Evolutionary conservation across 495 filamentous ascomycete species (phyloP).

Genomic region (Penicillium subrubescens): DNA sequence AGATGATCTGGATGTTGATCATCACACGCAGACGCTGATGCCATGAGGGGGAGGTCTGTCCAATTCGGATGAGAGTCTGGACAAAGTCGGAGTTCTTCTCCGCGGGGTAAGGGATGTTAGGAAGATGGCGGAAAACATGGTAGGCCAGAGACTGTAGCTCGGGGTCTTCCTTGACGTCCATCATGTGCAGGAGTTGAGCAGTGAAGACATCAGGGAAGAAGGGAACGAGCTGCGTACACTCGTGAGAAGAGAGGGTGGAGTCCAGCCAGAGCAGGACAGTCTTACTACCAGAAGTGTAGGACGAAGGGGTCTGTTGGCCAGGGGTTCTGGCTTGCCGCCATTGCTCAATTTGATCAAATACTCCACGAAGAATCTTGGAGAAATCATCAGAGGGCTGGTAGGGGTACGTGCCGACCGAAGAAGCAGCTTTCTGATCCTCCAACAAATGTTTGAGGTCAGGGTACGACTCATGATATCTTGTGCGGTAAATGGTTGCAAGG

Average conservation of each 20-base stretch:
- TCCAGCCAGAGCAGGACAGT: constrained; percentile 96
- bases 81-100: constrained; percentile 86
- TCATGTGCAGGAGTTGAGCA: constrained; percentile 95
- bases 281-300: constrained; percentile 95
- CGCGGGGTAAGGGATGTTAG: constrained; percentile 89
- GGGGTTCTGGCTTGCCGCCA: constrained; percentile 85
- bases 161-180: constrained; percentile 98
- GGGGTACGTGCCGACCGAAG: constrained; percentile 82
- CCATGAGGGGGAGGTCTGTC: constrained; percentile 85
- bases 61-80: constrained; percentile 82
- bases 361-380: constrained; percentile 64
- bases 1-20: constrained; percentile 99
- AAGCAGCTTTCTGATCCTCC: constrained; percentile 72
- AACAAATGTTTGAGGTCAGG: constrained; percentile 73
- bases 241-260: constrained; percentile 82
- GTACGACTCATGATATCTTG: constrained; percentile 91
- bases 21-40: constrained; percentile 95
- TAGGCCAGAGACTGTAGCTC: constrained; percentile 95
- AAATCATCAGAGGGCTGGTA: constrained; percentile 80
- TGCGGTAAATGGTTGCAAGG: constrained; percentile 82
- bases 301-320: constrained; percentile 88
- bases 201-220: constrained; percentile 92
- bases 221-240: constrained; percentile 86
- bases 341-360: constrained; percentile 79
- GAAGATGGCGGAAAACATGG: constrained; percentile 94